Evolutionary conservation across 345 rosid species (phyloP), one percentile per base, ranked within the genome.

Genomic region (Xanthoceras sorbifolium): DNA sequence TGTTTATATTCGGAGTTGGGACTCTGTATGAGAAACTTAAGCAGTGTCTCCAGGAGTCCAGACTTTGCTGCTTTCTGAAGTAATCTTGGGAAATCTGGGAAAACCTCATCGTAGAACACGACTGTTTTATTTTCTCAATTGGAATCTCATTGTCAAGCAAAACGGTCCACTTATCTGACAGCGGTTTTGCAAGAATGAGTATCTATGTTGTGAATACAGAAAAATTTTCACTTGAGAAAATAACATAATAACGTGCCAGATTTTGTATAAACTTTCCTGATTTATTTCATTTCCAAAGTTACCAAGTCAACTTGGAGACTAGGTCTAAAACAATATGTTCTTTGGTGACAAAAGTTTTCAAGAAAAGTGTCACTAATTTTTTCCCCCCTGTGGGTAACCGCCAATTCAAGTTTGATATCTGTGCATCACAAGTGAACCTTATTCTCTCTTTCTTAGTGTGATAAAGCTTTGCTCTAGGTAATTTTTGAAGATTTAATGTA

Each of bases 131-230:
- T 71, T 71, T 71, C 20, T 32, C 46, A 71, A 31, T 50, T 48
- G 29, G 61, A 32, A 57, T 23, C 65, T 57, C 52, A 36, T 59
- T 60, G 34, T 72, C 15, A 72, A 59, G 54, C 54, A 22, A 38
- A 26, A 6, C 3, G 10, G 22, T 25, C 18, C 9, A 59, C 12
- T 9, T 61, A 26, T 72, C 76, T 25, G 26, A 15, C 26, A 4
- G 8, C 17, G 32, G 36, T 60, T 72, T 72, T 36, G 54, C 54
- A 59, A 18, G 12, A 42, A 18, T 38, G 69, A 66, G 15, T 14
- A 38, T 57, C 0, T 17, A 23, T 26, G n/a, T 12, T 26, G 36
- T 28, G 11, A 28, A 11, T 62, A 26, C 14, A 62, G 65, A 61
- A 28, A 61, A 6, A 28, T 60, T 11, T 62, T 62, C 32, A 29